These are phyloP conservation scores for Diaporthe destruens DNA, from an alignment of 2,329 filamentous ascomycete genomes.

Conservation along the genomic window DNA sequence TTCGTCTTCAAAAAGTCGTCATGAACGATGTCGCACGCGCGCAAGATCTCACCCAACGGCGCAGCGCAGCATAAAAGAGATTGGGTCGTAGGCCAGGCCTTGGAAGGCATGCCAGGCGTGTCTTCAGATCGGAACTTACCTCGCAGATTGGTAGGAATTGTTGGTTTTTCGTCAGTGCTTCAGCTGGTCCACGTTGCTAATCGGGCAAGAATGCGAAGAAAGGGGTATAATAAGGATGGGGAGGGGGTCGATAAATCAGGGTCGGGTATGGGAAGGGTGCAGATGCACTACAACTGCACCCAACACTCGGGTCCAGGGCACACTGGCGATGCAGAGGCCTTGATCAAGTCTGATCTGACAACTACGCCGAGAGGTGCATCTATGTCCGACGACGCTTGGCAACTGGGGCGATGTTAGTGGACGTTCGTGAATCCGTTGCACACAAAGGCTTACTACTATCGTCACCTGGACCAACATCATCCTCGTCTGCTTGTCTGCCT, in stretches of 20 bases:
- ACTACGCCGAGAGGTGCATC: constrained; percentile 37
- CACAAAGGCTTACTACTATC: constrained; percentile 49
- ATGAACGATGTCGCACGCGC: constrained; percentile 23
- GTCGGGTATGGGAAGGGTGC: constrained; percentile 19
- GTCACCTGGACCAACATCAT: constrained; percentile 53
- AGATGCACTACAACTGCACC: constrained; percentile 43
- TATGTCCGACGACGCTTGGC: constrained; percentile 64
- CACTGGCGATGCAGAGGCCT: constrained; percentile 46
- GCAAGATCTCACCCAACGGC: constrained; percentile 4
- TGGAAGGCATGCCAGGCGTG: constrained; percentile 10
- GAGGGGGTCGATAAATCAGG: not conserved
- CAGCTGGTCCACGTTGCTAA: constrained; percentile 29
- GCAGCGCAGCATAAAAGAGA: constrained; percentile 8
- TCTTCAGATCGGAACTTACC: constrained; percentile 37
- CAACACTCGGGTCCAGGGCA: not conserved
- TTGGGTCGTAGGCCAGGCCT: not conserved
- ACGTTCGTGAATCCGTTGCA: not conserved
- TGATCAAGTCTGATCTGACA: constrained; percentile 46
- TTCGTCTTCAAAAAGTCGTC: not conserved
- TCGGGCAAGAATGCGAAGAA: constrained; percentile 1
- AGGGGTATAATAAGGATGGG: constrained; percentile 6
- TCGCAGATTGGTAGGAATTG: not conserved
- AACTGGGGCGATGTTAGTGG: constrained; percentile 55
- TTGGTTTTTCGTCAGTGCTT: constrained; percentile 18
- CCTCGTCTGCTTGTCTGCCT: constrained; percentile 49